These are phyloP conservation scores for Sequoiadendron giganteum DNA, from an alignment of 75 land plant species.

Conservation along the genomic window DNA sequence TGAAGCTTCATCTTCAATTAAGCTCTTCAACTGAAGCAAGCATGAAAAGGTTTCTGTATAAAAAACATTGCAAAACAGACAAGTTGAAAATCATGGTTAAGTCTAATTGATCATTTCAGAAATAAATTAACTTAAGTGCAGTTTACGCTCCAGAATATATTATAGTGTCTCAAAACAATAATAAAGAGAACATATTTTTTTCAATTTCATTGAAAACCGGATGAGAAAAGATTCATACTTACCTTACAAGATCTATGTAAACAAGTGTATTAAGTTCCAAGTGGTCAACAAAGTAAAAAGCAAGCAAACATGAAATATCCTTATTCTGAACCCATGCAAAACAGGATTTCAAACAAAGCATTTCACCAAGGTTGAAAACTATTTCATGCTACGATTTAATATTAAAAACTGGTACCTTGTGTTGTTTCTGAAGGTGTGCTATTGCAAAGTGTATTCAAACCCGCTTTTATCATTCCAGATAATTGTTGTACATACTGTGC, in stretches of 20 bases:
- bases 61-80: neutral
- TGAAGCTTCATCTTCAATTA: conserved; percentile 34
- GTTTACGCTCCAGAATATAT: neutral
- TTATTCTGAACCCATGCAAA: conserved; percentile 1
- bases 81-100: neutral
- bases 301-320: neutral
- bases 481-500: conserved; percentile 62
- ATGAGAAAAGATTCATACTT: neutral
- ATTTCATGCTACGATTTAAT: neutral
- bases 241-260: neutral
- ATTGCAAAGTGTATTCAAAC: conserved; percentile 44
- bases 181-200: neutral
- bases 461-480: conserved; percentile 58
- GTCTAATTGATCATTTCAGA: neutral
- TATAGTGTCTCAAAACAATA: neutral
- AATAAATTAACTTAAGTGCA: neutral
- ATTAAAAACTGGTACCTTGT: conserved; percentile 44
- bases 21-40: conserved; percentile 59
- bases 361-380: neutral
- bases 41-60: conserved; percentile 55
- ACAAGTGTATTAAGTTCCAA: neutral
- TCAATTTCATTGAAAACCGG: neutral
- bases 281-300: neutral
- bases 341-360: neutral
- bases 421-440: conserved; percentile 32